These are phyloP conservation scores for Acanthamoeba culbertsoni DNA, from an alignment of 208 protist species.

Conservation along the genomic window DNA sequence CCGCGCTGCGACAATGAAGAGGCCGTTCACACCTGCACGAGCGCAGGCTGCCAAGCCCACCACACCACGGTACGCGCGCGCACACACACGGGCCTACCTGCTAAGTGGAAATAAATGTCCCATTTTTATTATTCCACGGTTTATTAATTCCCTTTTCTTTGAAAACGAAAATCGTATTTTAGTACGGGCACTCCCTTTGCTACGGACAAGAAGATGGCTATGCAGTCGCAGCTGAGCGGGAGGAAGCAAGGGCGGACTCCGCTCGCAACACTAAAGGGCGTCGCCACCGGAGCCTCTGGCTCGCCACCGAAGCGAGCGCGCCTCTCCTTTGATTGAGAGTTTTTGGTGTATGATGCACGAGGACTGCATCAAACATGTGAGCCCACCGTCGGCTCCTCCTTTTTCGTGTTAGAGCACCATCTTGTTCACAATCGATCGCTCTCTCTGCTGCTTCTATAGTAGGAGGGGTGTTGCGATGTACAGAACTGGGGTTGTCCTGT, in stretches of 20 bases:
- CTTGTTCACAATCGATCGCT: too few relatives aligned
- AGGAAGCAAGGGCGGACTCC: not conserved
- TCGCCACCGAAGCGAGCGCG: not conserved
- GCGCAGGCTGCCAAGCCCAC: not conserved
- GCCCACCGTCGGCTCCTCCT: too few relatives aligned
- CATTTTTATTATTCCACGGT: not conserved
- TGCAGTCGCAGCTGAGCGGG: not conserved
- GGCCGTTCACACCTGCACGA: not conserved
- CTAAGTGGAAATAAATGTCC: not conserved
- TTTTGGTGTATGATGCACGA: too few relatives aligned
- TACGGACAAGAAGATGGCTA: not conserved
- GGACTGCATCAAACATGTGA: too few relatives aligned
- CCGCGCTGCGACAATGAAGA: not conserved
- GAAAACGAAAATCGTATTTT: not conserved
- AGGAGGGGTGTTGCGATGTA: too few relatives aligned
- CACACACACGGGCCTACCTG: not conserved
- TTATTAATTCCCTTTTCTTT: too few relatives aligned
- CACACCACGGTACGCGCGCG: not conserved
- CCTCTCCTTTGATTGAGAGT: conserved; percentile 20
- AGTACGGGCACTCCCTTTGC: not conserved
- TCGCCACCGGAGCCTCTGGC: not conserved
- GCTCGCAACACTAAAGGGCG: not conserved
- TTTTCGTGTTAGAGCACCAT: too few relatives aligned
- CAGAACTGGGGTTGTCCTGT: too few relatives aligned
- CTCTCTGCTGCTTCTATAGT: too few relatives aligned